A percentile compares a stretch with the other conserved stretches of the same genome.
phyloP scores from a whole-genome alignment of 2,329 filamentous ascomycete species.

The Juglanconis juglandina region DNA sequence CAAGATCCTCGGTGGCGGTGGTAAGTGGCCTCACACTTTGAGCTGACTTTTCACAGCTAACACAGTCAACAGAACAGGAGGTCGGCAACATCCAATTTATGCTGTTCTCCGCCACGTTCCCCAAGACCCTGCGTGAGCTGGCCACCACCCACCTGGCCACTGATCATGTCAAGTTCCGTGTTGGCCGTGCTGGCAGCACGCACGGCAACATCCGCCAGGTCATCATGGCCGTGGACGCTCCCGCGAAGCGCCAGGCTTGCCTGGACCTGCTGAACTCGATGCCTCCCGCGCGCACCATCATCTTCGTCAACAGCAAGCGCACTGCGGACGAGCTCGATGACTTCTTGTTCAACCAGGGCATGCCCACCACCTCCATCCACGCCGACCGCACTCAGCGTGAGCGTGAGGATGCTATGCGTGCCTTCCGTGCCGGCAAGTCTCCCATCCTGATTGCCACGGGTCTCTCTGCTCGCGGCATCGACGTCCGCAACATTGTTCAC shows the following conservation, averaged over 20 bases:
- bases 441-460: constrained; percentile 86
- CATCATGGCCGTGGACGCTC: constrained; percentile 63
- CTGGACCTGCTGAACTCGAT: constrained; percentile 68
- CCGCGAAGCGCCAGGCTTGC: constrained; percentile 67
- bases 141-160: constrained; percentile 72
- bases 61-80: constrained; percentile 60
- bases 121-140: constrained; percentile 70
- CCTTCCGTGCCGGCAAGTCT: constrained; percentile 70
- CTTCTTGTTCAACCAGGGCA: constrained; percentile 71
- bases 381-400: constrained; percentile 82
- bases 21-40: constrained; percentile 47
- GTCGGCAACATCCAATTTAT: constrained; percentile 67
- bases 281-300: constrained; percentile 72
- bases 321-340: constrained; percentile 83
- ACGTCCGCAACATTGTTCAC: constrained; percentile 81
- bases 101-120: constrained; percentile 95
- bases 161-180: constrained; percentile 74
- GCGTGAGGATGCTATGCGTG: constrained; percentile 85
- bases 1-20: constrained; percentile 74
- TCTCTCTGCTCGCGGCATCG: constrained; percentile 82
- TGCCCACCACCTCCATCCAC: constrained; percentile 88
- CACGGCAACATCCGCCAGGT: constrained; percentile 80
- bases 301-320: constrained; percentile 84
- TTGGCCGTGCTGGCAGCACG: constrained; percentile 81
- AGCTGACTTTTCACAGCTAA: constrained; percentile 21